A percentile compares a stretch with the other conserved stretches of the same genome.
Evolutionary conservation across 2,329 filamentous ascomycete species (phyloP).

Genomic region (Arthroderma sp.): DNA sequence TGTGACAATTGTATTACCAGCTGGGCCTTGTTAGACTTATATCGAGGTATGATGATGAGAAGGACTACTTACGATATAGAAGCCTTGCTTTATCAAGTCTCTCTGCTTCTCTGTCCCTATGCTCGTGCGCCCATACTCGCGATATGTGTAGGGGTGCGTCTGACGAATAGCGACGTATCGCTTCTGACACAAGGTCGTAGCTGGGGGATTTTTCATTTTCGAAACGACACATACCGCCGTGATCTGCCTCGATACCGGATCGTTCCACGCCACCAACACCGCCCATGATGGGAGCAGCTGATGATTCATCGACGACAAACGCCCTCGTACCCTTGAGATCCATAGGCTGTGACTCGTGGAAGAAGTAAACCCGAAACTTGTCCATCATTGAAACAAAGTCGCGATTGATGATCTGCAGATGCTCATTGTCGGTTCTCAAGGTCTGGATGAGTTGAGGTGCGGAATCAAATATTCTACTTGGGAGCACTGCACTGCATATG

Average conservation of each 20-base stretch:
- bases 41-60: too few relatives aligned
- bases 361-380: slow-evolving; percentile 61
- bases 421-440: slow-evolving; percentile 62
- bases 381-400: slow-evolving; percentile 60
- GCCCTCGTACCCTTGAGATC: slow-evolving; percentile 50
- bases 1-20: too few relatives aligned
- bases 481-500: slow-evolving; percentile 52
- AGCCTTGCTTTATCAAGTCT: slow-evolving; percentile 27
- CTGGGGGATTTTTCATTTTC: slow-evolving; percentile 51
- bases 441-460: slow-evolving; percentile 56
- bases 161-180: slow-evolving; percentile 32
- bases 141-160: slow-evolving; percentile 43
- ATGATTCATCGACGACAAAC: slow-evolving; percentile 56
- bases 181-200: slow-evolving; percentile 43
- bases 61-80: slow-evolving; percentile 14
- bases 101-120: slow-evolving; percentile 25
- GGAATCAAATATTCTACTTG: slow-evolving; percentile 52
- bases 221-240: slow-evolving; percentile 62
- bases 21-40: too few relatives aligned
- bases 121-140: slow-evolving; percentile 49
- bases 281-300: slow-evolving; percentile 55
- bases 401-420: slow-evolving; percentile 58
- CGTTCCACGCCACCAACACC: slow-evolving; percentile 57
- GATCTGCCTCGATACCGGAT: slow-evolving; percentile 62
- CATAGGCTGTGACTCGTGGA: slow-evolving; percentile 60